Evolutionary conservation across 2,329 filamentous ascomycete genomes (phyloP).

Genomic region (Drechslera avenae): DNA sequence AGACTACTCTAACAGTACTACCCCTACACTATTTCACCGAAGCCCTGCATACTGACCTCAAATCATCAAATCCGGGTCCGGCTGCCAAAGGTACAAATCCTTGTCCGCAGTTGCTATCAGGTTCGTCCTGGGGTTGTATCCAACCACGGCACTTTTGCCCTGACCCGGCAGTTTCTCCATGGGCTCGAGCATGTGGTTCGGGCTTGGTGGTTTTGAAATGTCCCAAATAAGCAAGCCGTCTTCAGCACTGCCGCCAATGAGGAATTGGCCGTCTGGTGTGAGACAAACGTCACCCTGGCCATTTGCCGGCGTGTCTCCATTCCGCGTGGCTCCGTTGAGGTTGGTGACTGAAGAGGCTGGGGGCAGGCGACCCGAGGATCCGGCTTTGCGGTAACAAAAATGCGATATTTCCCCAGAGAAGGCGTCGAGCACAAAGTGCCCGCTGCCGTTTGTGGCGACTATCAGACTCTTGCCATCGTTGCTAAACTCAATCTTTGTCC

Average conservation of each 20-base stretch:
- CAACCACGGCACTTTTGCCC: slow-evolving; percentile 72
- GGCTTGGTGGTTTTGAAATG: slow-evolving; percentile 57
- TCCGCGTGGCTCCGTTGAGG: slow-evolving; percentile 60
- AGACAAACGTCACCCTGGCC: slow-evolving; percentile 81
- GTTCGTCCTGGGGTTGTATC: slow-evolving; percentile 90
- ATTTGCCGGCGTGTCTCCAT: slow-evolving; percentile 40
- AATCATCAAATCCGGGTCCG: slow-evolving; percentile 52
- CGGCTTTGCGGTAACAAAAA: slow-evolving; percentile 62
- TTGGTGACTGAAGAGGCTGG: slow-evolving; percentile 53
- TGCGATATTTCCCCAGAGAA: slow-evolving; percentile 82
- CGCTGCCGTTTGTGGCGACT: slow-evolving; percentile 79
- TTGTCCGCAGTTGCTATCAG: slow-evolving; percentile 89
- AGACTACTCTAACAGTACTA: no score
- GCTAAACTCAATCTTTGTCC: slow-evolving; percentile 93
- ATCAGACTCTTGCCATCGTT: slow-evolving; percentile 92
- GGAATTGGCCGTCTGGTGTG: slow-evolving; percentile 84
- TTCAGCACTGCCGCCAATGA: slow-evolving; percentile 76
- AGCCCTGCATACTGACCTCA: slow-evolving; percentile 14
- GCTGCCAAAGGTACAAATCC: slow-evolving; percentile 63
- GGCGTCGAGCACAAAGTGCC: slow-evolving; percentile 92
- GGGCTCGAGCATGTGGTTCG: slow-evolving; percentile 67
- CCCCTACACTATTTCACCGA: no score
- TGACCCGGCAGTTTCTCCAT: slow-evolving; percentile 66
- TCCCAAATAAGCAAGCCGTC: slow-evolving; percentile 88
- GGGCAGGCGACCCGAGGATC: slow-evolving; percentile 53